Evolutionary conservation across 352 stramenopile genomes (phyloP).

Genomic region (Phytophthora tentaculata): DNA sequence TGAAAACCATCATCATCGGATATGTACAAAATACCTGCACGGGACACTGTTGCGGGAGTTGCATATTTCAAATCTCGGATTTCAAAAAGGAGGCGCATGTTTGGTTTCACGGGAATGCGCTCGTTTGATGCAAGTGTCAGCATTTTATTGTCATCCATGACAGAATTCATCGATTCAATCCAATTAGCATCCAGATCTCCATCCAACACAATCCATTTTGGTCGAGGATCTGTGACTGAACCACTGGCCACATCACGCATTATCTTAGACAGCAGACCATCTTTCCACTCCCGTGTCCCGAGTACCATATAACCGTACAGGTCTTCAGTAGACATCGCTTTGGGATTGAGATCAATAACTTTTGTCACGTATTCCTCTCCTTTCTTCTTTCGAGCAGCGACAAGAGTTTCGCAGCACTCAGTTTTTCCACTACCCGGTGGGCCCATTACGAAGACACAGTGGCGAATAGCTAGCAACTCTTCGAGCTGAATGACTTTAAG

Average conservation of each 20-base stretch:
- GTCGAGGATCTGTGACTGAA: slow-evolving; percentile 59
- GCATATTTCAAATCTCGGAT: slow-evolving; percentile 95
- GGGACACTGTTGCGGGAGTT: slow-evolving; percentile 94
- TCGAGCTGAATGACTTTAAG: slow-evolving; percentile 96
- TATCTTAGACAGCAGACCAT: slow-evolving; percentile 94
- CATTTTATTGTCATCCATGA: slow-evolving; percentile 93
- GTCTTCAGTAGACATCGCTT: slow-evolving; percentile 96
- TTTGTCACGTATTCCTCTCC: slow-evolving; percentile 69
- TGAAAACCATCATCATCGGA: slow-evolving; percentile 92
- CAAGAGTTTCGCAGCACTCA: slow-evolving; percentile 93
- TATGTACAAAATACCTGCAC: slow-evolving; percentile 96
- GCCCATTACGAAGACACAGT: slow-evolving; percentile 97
- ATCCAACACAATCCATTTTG: slow-evolving; percentile 97
- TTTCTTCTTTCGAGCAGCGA: slow-evolving; percentile 78
- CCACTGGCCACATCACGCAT: slow-evolving; percentile 91
- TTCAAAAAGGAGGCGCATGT: slow-evolving; percentile 97
- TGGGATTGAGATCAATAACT: slow-evolving; percentile 94
- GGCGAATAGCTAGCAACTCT: slow-evolving; percentile 93
- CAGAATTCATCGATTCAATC: slow-evolving; percentile 92
- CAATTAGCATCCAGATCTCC: slow-evolving; percentile 88
- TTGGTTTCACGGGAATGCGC: slow-evolving; percentile 93
- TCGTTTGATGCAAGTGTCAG: slow-evolving; percentile 94
- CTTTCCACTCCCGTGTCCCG: slow-evolving; percentile 95
- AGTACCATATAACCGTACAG: slow-evolving; percentile 97
- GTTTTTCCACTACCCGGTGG: slow-evolving; percentile 93